phyloP scores from a whole-genome alignment of 371 early-diverging fungal genomes.

The Apophysomyces ossiformis region DNA sequence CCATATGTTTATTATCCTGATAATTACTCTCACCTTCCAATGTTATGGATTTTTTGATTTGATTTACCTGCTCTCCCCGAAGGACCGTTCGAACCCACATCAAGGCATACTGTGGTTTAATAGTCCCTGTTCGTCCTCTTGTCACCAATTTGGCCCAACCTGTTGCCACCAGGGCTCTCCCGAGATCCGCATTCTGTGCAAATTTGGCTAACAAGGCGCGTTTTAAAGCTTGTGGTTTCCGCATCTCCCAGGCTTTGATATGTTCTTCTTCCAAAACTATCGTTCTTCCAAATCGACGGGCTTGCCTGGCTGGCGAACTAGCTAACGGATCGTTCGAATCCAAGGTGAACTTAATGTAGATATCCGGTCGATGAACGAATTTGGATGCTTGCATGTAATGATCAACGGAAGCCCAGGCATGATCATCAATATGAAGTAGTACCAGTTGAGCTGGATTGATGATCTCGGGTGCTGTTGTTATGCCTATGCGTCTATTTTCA shows the following conservation, averaged over 20 bases:
- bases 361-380: conserved; percentile 17
- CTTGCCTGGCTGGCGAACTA: conserved; percentile 18
- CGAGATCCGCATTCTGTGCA: conserved; percentile 38
- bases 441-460: conserved; percentile 29
- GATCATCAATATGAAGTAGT: conserved; percentile 35
- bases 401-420: conserved; percentile 40
- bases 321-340: conserved; percentile 27
- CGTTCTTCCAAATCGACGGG: conserved; percentile 12
- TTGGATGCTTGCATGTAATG: conserved; percentile 34
- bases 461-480: conserved; percentile 3
- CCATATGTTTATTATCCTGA: conserved; percentile 19
- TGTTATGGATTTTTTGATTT: conserved; percentile 11
- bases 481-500: too few species aligned
- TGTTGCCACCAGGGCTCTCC: conserved; percentile 31
- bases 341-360: conserved; percentile 21
- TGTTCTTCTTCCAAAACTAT: conserved; percentile 16
- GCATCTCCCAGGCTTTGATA: conserved; percentile 20
- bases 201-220: conserved; percentile 37
- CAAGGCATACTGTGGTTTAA: conserved; percentile 18
- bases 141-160: conserved; percentile 36
- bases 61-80: conserved; percentile 26
- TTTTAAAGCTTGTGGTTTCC: conserved; percentile 21
- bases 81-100: conserved; percentile 38
- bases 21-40: background rate
- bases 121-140: conserved; percentile 5